Evolutionary conservation across 2,329 filamentous ascomycete genomes (phyloP).

Genomic region (Pseudogymnoascus sp.): DNA sequence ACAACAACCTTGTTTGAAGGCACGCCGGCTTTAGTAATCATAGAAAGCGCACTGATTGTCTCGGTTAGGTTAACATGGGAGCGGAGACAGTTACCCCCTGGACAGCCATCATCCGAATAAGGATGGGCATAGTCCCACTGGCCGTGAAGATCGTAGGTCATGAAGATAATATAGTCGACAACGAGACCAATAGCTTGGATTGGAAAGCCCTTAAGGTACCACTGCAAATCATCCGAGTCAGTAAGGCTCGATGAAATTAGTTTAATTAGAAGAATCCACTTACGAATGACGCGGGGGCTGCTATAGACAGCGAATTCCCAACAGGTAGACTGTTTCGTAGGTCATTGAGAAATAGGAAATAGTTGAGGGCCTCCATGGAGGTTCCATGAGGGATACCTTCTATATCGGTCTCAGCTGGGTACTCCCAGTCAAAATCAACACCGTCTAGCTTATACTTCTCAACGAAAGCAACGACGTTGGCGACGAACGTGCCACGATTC

Average conservation of each 20-base stretch:
- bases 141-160: conserved; percentile 30
- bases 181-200: too few relatives aligned
- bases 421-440: conserved; percentile 31
- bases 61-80: conserved; percentile 34
- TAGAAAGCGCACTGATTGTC: conserved; percentile 28
- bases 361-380: too few relatives aligned
- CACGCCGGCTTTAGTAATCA: conserved; percentile 33
- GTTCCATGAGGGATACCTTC: too few relatives aligned
- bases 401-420: conserved; percentile 28
- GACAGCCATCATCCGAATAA: conserved; percentile 27
- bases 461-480: conserved; percentile 31
- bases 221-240: too few relatives aligned
- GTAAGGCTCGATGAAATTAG: too few relatives aligned
- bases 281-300: too few relatives aligned
- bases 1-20: conserved; percentile 27
- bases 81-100: conserved; percentile 25
- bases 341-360: conserved; percentile 28
- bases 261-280: too few relatives aligned
- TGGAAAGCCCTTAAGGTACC: too few relatives aligned
- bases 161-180: conserved; percentile 24
- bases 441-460: conserved; percentile 29
- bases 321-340: too few relatives aligned
- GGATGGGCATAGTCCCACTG: conserved; percentile 36
- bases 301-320: too few relatives aligned
- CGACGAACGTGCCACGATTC: conserved; percentile 29